phyloP scores from a whole-genome alignment of 768 basidiomycete species.

The Phlebiopsis gigantea region DNA sequence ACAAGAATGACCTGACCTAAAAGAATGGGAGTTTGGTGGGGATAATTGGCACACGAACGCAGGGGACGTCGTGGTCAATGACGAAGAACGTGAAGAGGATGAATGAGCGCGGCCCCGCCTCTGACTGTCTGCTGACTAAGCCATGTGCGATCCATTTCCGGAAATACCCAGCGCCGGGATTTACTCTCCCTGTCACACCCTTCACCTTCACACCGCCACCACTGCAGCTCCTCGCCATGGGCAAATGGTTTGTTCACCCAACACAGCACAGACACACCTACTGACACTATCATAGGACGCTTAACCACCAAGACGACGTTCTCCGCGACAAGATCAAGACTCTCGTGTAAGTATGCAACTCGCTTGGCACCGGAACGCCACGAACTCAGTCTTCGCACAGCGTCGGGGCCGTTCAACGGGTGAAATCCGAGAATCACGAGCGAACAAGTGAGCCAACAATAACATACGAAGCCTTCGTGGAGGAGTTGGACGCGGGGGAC shows the following conservation, averaged over 20 bases:
- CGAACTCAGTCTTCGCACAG: slow-evolving; percentile 30
- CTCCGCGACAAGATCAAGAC: slow-evolving; percentile 70
- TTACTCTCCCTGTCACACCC: not conserved
- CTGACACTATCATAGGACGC: slow-evolving; percentile 44
- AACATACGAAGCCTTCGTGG: slow-evolving; percentile 69
- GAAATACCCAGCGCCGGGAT: not conserved
- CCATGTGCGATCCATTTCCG: slow-evolving; percentile 1
- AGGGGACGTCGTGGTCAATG: slow-evolving; percentile 16
- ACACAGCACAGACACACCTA: slow-evolving; percentile 10
- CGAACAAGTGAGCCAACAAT: slow-evolving; percentile 46
- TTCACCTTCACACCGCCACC: not conserved
- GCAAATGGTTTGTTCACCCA: slow-evolving; percentile 53
- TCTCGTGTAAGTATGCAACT: slow-evolving; percentile 54
- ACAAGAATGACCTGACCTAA: not conserved
- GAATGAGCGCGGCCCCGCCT: not conserved
- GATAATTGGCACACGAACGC: slow-evolving; percentile 9
- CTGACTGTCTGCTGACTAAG: slow-evolving; percentile 1
- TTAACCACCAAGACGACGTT: slow-evolving; percentile 68
- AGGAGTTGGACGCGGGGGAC: slow-evolving; percentile 73
- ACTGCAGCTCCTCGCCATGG: slow-evolving; percentile 38
- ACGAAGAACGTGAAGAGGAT: slow-evolving; percentile 12
- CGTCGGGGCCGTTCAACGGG: slow-evolving; percentile 66
- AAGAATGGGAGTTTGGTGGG: not conserved
- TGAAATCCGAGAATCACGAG: slow-evolving; percentile 54
- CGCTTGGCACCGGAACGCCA: slow-evolving; percentile 7